Evolutionary conservation across 495 filamentous ascomycete species (phyloP).

Genomic region (Lepidopterella palustris): DNA sequence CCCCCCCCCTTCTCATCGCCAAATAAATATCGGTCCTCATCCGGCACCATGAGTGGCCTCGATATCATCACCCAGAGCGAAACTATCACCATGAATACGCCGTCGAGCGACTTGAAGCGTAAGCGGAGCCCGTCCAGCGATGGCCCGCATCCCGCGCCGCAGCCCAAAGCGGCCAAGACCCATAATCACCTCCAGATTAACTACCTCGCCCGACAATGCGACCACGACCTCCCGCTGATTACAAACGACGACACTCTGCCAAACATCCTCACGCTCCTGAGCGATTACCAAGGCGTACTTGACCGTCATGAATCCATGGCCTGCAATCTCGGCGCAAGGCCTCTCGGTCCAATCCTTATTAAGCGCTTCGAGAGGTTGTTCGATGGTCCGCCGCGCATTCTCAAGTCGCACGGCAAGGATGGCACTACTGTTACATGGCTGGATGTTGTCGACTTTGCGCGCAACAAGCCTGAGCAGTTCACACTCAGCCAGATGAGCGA

Average conservation of each 20-base stretch:
- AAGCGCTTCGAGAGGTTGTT: slow-evolving; percentile 82
- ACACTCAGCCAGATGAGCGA: slow-evolving; percentile 61
- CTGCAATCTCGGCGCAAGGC: slow-evolving; percentile 75
- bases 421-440: slow-evolving; percentile 64
- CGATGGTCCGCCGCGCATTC: slow-evolving; percentile 67
- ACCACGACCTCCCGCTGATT: slow-evolving; percentile 56
- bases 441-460: slow-evolving; percentile 78
- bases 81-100: not conserved
- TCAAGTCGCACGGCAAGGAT: slow-evolving; percentile 59
- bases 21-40: slow-evolving; percentile 14
- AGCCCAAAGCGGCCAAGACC: slow-evolving; percentile 46
- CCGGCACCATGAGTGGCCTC: slow-evolving; percentile 12
- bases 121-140: slow-evolving; percentile 54
- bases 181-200: slow-evolving; percentile 68
- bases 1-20: slow-evolving; percentile 18
- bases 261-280: slow-evolving; percentile 58
- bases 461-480: slow-evolving; percentile 73
- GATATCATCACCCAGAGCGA: slow-evolving; percentile 5
- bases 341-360: slow-evolving; percentile 72
- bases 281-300: slow-evolving; percentile 75
- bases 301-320: slow-evolving; percentile 81
- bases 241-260: slow-evolving; percentile 54
- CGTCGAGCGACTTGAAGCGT: slow-evolving; percentile 42
- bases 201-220: slow-evolving; percentile 63
- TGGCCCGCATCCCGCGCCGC: slow-evolving; percentile 34